A percentile compares a stretch with the other conserved stretches of the same genome.
Conservation (phyloP, 768 basidiomycete species). For the Lentinula detonsa region DNA sequence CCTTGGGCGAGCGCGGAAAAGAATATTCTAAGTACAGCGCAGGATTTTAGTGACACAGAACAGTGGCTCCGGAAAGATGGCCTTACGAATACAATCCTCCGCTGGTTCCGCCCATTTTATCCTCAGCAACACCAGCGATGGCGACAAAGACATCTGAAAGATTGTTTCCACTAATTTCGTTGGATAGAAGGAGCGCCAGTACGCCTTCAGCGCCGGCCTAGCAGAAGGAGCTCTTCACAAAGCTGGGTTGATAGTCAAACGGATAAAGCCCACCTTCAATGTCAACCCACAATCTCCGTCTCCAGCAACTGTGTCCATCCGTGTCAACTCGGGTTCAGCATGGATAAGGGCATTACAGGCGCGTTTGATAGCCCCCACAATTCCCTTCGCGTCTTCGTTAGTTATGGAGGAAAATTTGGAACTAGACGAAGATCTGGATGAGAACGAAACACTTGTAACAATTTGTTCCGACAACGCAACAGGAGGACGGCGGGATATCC, state of each 20-base stretch:
- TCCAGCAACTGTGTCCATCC: slow-evolving; percentile 87
- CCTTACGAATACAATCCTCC: slow-evolving; percentile 88
- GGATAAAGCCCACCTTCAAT: slow-evolving; percentile 29
- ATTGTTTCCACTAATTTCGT: slow-evolving; percentile 55
- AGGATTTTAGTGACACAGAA: background rate
- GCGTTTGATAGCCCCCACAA: background rate
- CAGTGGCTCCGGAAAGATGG: background rate
- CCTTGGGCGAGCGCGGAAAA: slow-evolving; percentile 83
- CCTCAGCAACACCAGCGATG: slow-evolving; percentile 72
- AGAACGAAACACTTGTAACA: slow-evolving; percentile 8
- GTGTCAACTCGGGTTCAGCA: slow-evolving; percentile 86
- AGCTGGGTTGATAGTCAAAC: background rate
- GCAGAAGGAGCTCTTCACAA: background rate
- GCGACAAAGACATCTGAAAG: slow-evolving; percentile 58
- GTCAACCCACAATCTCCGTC: slow-evolving; percentile 70
- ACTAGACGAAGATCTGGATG: slow-evolving; percentile 11
- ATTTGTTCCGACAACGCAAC: slow-evolving; percentile 14
- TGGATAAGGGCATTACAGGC: slow-evolving; percentile 63
- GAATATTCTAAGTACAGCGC: slow-evolving; percentile 57
- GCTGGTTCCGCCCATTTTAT: slow-evolving; percentile 87
- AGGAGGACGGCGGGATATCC: slow-evolving; percentile 49
- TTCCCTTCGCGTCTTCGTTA: slow-evolving; percentile 27
- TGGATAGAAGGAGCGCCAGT: slow-evolving; percentile 35
- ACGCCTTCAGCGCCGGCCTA: slow-evolving; percentile 68
- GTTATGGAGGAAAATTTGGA: slow-evolving; percentile 43